These are phyloP conservation scores for Phylloporus scabripes DNA, from an alignment of 768 basidiomycete genomes.

Conservation along the genomic window DNA sequence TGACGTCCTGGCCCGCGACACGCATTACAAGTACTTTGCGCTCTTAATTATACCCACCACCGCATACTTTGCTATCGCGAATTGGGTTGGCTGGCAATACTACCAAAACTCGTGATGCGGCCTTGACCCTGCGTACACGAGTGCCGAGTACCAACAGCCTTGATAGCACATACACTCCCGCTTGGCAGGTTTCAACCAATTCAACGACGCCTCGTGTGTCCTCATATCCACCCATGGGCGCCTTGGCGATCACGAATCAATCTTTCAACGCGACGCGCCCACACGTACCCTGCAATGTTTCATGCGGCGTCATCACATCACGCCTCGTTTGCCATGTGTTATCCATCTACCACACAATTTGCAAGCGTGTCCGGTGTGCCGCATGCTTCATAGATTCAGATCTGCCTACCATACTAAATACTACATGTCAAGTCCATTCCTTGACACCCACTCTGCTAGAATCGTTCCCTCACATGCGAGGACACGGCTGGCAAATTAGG, in stretches of 20 bases:
- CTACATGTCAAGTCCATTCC: conserved; percentile 4
- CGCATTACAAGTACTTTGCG: conserved; percentile 86
- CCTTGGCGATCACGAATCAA: conserved; percentile 14
- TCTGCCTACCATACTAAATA: conserved; percentile 12
- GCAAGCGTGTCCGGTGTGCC: conserved; percentile 13
- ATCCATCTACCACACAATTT: conserved; percentile 7
- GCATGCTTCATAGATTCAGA: conserved; percentile 15
- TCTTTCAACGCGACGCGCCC: conserved; percentile 13
- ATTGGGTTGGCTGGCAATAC: conserved; percentile 99
- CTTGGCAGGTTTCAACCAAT: conserved; percentile 10
- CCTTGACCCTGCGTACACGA: background rate
- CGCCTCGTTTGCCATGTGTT: conserved; percentile 11
- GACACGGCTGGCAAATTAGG: conserved; percentile 20
- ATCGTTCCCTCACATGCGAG: conserved; percentile 8
- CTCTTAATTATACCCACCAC: conserved; percentile 76
- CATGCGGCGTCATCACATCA: conserved; percentile 12
- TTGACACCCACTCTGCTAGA: conserved; percentile 5
- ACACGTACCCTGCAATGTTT: conserved; percentile 20
- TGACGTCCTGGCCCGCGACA: conserved; percentile 61
- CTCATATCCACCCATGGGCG: conserved; percentile 1
- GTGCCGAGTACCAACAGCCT: conserved; percentile 2
- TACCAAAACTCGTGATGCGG: conserved; percentile 85
- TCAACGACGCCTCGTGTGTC: conserved; percentile 22
- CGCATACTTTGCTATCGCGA: conserved; percentile 90
- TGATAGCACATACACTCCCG: too few relatives aligned